These are phyloP conservation scores for Tolypocladium tundrense DNA, from an alignment of 2,329 filamentous ascomycete genomes.

Conservation along the genomic window DNA sequence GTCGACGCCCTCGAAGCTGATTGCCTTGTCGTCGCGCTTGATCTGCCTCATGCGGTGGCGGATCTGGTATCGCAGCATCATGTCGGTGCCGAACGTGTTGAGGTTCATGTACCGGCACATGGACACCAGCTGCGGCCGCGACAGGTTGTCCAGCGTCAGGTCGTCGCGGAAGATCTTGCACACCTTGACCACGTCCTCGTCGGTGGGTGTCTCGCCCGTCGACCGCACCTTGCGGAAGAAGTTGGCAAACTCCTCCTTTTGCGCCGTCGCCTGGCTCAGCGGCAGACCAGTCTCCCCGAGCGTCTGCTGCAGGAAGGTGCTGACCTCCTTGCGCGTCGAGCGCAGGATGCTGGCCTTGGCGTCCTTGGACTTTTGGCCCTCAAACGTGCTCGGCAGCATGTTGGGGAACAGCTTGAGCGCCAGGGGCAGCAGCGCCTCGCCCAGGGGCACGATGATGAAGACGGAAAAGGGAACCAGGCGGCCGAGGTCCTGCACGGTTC, in stretches of 20 bases:
- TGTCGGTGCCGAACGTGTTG: constrained; percentile 92
- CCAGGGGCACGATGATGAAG: constrained; percentile 94
- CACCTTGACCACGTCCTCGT: constrained; percentile 91
- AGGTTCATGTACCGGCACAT: constrained; percentile 99
- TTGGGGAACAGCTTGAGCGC: constrained; percentile 95
- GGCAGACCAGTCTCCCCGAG: constrained; percentile 89
- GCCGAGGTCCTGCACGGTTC: constrained; percentile 87
- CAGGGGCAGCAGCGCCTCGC: constrained; percentile 82
- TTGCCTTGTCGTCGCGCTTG: constrained; percentile 93
- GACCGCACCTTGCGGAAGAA: constrained; percentile 96
- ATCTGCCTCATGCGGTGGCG: constrained; percentile 98
- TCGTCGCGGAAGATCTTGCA: constrained; percentile 99
- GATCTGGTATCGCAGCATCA: constrained; percentile 94
- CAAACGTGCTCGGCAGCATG: constrained; percentile 92
- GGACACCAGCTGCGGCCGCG: constrained; percentile 85
- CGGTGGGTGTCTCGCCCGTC: constrained; percentile 81
- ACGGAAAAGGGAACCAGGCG: constrained; percentile 93
- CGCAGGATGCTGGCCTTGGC: constrained; percentile 74
- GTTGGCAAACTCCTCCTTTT: constrained; percentile 86
- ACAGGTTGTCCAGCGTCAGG: constrained; percentile 91
- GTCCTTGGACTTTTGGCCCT: constrained; percentile 83
- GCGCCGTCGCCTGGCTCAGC: constrained; percentile 70
- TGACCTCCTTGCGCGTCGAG: constrained; percentile 86
- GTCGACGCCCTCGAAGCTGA: constrained; percentile 87
- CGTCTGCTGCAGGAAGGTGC: constrained; percentile 77